These are phyloP conservation scores for Poteriospumella lacustris DNA, from an alignment of 108 stramenopile species.

Conservation along the genomic window DNA sequence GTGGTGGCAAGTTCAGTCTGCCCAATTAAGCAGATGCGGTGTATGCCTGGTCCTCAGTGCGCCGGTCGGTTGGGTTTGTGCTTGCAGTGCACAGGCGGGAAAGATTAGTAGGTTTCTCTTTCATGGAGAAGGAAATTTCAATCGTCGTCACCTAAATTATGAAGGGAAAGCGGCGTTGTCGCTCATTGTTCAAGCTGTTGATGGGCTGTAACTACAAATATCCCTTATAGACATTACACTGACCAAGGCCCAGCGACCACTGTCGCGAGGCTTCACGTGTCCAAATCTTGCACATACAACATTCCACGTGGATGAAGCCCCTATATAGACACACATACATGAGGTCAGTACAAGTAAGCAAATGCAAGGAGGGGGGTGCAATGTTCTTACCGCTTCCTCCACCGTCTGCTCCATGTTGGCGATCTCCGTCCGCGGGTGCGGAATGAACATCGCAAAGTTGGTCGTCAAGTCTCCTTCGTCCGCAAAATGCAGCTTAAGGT, in stretches of 20 bases:
- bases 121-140: too few species aligned
- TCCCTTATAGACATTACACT: too few species aligned
- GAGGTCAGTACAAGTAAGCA: background rate
- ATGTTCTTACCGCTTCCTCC: background rate
- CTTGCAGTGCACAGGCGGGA: too few species aligned
- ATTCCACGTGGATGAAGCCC: background rate
- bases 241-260: too few species aligned
- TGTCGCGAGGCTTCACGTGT: too few species aligned
- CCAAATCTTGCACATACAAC: conserved; percentile 7
- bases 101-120: too few species aligned
- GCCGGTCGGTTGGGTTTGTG: too few species aligned
- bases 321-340: background rate
- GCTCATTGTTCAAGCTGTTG: too few species aligned
- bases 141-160: too few species aligned
- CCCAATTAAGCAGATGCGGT: conserved; percentile 33
- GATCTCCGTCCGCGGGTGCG: background rate
- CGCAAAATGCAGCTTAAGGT: background rate
- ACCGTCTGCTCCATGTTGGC: background rate
- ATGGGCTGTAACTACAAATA: too few species aligned
- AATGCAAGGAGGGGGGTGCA: background rate
- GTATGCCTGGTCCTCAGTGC: too few species aligned
- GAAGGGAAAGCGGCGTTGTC: too few species aligned
- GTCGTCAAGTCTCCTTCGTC: background rate
- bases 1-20: conserved; percentile 26
- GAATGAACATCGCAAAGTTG: background rate